A percentile compares a stretch with the other conserved stretches of the same genome.
These are phyloP conservation scores for Geotrichum histeridarum DNA, from an alignment of 1,139 yeast species.

Conservation along the genomic window DNA sequence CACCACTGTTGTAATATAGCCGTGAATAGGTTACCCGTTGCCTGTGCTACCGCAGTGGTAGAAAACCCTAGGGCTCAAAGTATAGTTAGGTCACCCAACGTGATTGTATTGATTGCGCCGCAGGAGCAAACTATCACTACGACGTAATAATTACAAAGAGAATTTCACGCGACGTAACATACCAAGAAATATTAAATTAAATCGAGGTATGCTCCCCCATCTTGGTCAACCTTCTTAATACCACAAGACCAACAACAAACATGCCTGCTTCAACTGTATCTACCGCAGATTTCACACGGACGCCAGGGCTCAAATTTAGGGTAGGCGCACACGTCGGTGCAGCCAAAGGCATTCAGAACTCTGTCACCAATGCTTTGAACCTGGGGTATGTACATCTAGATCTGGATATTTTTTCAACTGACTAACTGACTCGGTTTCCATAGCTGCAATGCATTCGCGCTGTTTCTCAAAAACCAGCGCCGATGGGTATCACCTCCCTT, in stretches of 20 bases:
- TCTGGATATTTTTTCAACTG: not conserved
- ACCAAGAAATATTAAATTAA: too few species aligned
- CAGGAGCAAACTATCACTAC: too few species aligned
- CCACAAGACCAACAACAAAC: not conserved
- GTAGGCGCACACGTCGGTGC: conserved; percentile 39
- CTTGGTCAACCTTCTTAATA: too few species aligned
- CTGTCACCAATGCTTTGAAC: conserved; percentile 67
- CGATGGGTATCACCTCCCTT: conserved; percentile 85
- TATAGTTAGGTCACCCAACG: too few species aligned
- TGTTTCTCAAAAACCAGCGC: conserved; percentile 84
- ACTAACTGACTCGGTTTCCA: not conserved
- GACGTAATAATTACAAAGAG: too few species aligned
- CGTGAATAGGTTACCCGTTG: too few species aligned
- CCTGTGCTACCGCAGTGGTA: too few species aligned
- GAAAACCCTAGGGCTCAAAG: too few species aligned
- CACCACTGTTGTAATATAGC: too few species aligned
- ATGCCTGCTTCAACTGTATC: not conserved
- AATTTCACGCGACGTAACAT: too few species aligned
- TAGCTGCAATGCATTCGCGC: conserved; percentile 69
- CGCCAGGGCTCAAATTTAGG: conserved; percentile 22
- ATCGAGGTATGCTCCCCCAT: too few species aligned
- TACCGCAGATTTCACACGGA: conserved; percentile 6
- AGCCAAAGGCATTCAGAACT: conserved; percentile 54
- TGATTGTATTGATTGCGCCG: too few species aligned
- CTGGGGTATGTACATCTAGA: conserved; percentile 50